These are phyloP conservation scores for Cornus florida DNA, from an alignment of 148 eudicot genomes.

Conservation along the genomic window DNA sequence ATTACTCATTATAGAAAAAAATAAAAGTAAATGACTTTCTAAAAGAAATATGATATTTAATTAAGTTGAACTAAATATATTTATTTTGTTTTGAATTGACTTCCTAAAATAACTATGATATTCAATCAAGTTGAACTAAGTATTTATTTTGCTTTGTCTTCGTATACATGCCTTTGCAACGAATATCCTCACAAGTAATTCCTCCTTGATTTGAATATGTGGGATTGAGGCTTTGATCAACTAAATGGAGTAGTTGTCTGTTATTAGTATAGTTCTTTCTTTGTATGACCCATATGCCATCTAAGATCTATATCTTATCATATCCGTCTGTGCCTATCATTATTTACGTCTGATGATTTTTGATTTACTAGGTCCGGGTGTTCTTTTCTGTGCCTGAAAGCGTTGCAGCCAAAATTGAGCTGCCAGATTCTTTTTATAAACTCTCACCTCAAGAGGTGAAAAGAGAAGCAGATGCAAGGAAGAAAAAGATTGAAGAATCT, in stretches of 20 bases:
- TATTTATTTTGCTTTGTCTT: no score
- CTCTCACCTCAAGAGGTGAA: conserved; percentile 73
- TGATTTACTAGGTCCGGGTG: conserved; percentile 46
- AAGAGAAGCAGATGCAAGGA: conserved; percentile 79
- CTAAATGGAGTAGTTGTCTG: conserved; percentile 3
- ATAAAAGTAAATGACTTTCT: no score
- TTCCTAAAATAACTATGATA: no score
- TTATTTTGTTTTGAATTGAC: no score
- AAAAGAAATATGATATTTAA: no score
- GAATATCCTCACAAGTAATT: no score
- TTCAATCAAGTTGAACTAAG: no score
- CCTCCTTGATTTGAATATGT: no score
- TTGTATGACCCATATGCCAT: neutral
- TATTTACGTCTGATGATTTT: conserved; percentile 7
- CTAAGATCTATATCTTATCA: neutral
- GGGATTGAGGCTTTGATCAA: neutral
- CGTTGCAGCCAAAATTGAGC: conserved; percentile 77
- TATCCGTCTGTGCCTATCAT: neutral
- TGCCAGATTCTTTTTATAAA: conserved; percentile 85
- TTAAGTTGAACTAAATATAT: no score
- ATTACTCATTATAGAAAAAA: no score
- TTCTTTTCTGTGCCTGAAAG: conserved; percentile 88
- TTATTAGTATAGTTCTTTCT: neutral
- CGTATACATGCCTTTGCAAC: no score
- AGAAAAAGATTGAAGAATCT: conserved; percentile 79